phyloP scores from a whole-genome alignment of 2,329 filamentous ascomycete species.

The Tolypocladium tropicale region DNA sequence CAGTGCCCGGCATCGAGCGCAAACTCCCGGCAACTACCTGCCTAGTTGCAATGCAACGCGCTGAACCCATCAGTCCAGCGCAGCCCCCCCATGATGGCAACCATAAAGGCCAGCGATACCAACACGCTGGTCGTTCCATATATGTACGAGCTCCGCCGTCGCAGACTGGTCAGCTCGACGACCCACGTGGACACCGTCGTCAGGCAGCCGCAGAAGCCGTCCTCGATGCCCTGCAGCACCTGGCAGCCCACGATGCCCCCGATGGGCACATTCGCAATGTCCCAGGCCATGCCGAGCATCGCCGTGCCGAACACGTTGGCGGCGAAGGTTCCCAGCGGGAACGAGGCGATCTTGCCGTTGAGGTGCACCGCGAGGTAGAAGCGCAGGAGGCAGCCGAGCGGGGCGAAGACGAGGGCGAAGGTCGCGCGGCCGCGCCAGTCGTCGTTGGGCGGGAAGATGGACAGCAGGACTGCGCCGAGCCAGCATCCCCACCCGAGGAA shows the following conservation, averaged over 20 bases:
- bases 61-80: constrained; percentile 55
- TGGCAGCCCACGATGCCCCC: constrained; percentile 54
- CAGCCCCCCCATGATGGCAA: constrained; percentile 66
- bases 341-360: constrained; percentile 56
- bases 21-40: no score
- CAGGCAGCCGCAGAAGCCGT: constrained; percentile 57
- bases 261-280: constrained; percentile 58
- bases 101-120: constrained; percentile 46
- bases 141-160: constrained; percentile 48
- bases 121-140: constrained; percentile 56
- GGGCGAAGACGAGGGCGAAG: constrained; percentile 75
- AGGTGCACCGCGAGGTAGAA: constrained; percentile 63
- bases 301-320: constrained; percentile 72
- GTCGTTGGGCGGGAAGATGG: constrained; percentile 60
- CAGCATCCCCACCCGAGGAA: constrained; percentile 64
- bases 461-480: constrained; percentile 65
- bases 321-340: constrained; percentile 77
- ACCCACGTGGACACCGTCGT: constrained; percentile 62
- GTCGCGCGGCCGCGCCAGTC: constrained; percentile 66
- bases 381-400: constrained; percentile 63
- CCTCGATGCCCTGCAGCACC: constrained; percentile 54
- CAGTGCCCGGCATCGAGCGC: no score
- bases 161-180: constrained; percentile 44
- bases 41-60: constrained; percentile 23
- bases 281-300: constrained; percentile 66